Evolutionary conservation across 2,329 filamentous ascomycete species (phyloP).

Genomic region (Fusarium virguliforme): DNA sequence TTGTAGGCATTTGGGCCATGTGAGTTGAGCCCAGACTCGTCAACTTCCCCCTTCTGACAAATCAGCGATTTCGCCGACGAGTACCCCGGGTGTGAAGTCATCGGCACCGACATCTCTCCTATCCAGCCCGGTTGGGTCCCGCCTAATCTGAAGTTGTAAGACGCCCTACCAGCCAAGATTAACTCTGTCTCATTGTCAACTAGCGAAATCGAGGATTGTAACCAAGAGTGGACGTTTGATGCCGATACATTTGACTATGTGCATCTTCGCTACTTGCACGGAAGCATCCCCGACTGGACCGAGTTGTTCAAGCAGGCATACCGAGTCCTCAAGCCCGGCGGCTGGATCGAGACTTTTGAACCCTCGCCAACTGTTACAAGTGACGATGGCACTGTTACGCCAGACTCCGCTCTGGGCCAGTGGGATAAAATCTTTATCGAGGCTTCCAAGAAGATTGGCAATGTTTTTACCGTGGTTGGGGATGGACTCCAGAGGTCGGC

Average conservation of each 20-base stretch:
- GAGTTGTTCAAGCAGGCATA: conserved; percentile 65
- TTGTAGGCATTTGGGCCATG: conserved; percentile 33
- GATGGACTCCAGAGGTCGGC: conserved; percentile 38
- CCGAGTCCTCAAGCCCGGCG: conserved; percentile 69
- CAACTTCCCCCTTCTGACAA: conserved; percentile 38
- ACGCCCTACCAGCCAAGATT: not conserved
- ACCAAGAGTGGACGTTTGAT: conserved; percentile 64
- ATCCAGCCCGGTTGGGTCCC: conserved; percentile 68
- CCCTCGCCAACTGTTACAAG: conserved; percentile 38
- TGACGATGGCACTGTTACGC: conserved; percentile 51
- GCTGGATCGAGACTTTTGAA: conserved; percentile 53
- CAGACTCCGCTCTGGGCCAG: conserved; percentile 40
- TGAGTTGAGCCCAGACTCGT: conserved; percentile 2
- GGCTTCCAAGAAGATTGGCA: conserved; percentile 45
- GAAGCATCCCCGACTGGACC: conserved; percentile 68
- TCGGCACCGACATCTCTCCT: conserved; percentile 71
- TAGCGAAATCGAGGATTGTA: conserved; percentile 73
- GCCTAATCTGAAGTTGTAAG: conserved; percentile 35
- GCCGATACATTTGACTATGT: conserved; percentile 70
- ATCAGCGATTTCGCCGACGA: conserved; percentile 65
- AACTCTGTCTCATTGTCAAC: not conserved
- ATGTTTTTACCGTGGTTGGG: conserved; percentile 45
- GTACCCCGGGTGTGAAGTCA: conserved; percentile 63
- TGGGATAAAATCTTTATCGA: conserved; percentile 46
- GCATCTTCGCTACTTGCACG: conserved; percentile 69